phyloP scores from a whole-genome alignment of 495 filamentous ascomycete genomes.

The Podospora sp. region DNA sequence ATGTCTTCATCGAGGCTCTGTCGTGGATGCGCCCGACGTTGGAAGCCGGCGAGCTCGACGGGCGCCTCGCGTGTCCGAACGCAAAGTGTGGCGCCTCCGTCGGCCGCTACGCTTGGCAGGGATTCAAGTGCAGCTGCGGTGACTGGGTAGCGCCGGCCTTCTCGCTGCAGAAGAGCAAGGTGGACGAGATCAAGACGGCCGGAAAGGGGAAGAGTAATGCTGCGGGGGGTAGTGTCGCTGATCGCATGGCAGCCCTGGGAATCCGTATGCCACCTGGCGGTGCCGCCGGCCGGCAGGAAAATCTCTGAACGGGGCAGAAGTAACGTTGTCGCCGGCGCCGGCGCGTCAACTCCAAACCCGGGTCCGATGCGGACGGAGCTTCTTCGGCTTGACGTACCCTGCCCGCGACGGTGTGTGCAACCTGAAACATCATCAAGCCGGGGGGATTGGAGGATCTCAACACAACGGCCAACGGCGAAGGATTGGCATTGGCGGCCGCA shows the following conservation, averaged over 20 bases:
- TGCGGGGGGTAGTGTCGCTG: background rate
- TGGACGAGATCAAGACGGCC: slow-evolving; percentile 65
- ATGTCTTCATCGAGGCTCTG: slow-evolving; percentile 86
- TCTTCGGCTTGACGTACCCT: background rate
- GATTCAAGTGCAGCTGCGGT: slow-evolving; percentile 88
- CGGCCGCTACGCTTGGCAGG: slow-evolving; percentile 94
- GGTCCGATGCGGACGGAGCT: background rate
- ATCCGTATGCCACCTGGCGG: slow-evolving; percentile 41
- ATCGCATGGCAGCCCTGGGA: slow-evolving; percentile 31
- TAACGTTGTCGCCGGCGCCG: background rate
- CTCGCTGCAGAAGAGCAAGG: slow-evolving; percentile 74
- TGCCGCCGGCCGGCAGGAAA: slow-evolving; percentile 24
- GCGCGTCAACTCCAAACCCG: background rate
- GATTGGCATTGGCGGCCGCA: background rate
- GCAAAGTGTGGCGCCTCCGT: slow-evolving; percentile 74
- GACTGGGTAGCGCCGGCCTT: slow-evolving; percentile 92
- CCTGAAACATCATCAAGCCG: background rate
- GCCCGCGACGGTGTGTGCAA: background rate
- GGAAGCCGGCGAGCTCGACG: slow-evolving; percentile 74
- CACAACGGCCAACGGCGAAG: background rate
- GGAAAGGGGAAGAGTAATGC: slow-evolving; percentile 1
- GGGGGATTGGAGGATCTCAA: background rate
- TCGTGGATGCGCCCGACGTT: slow-evolving; percentile 90
- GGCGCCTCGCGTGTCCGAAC: slow-evolving; percentile 81
- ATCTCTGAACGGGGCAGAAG: slow-evolving; percentile 25